Evolutionary conservation across 1,284 basidiomycete species (phyloP).

Genomic region (Ganoderma boninense): DNA sequence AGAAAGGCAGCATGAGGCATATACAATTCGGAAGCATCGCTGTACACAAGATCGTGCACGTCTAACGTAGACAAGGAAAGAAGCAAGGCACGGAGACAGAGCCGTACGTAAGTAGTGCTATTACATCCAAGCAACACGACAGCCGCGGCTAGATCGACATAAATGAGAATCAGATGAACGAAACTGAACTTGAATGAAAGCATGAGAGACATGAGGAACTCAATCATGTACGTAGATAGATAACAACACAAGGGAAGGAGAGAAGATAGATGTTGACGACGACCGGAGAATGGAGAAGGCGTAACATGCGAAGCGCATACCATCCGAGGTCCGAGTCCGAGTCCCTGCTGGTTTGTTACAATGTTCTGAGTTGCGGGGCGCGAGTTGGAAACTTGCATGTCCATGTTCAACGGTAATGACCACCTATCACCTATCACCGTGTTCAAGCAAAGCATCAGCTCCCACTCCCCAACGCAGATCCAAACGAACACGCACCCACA

Average conservation of each 20-base stretch:
- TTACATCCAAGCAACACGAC: conserved; percentile 9
- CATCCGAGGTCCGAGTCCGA: background rate
- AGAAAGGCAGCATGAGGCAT: background rate
- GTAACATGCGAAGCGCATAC: background rate
- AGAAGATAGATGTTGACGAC: background rate
- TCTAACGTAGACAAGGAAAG: background rate
- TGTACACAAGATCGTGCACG: background rate
- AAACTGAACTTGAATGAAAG: background rate
- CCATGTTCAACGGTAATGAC: no score
- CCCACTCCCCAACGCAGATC: background rate
- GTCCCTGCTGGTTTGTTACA: background rate
- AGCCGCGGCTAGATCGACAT: background rate
- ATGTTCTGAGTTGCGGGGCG: background rate
- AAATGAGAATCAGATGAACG: background rate
- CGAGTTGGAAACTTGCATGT: background rate
- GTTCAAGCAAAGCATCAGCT: background rate
- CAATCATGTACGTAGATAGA: background rate
- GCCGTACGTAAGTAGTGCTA: background rate
- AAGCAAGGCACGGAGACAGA: background rate
- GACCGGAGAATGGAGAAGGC: background rate
- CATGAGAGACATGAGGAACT: background rate
- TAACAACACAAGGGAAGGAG: background rate
- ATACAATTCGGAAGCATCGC: background rate
- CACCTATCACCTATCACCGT: background rate
- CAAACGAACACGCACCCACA: conserved; percentile 18